Evolutionary conservation across 441 rosid species (phyloP), one percentile per base, ranked within the genome.

Genomic region (Populus tomentosa): DNA sequence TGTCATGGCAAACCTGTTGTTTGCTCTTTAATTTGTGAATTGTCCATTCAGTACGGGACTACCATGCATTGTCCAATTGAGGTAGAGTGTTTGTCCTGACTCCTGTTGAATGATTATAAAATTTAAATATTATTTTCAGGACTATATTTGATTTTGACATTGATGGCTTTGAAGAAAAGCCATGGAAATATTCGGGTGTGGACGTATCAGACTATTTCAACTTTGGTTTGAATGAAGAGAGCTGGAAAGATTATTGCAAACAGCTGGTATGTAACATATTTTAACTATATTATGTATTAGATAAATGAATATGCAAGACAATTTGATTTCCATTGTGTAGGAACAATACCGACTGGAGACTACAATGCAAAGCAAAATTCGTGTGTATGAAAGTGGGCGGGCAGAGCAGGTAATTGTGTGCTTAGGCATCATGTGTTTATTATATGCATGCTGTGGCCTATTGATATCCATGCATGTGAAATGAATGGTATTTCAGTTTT

Each of bases 351-450:
- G 98, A 65, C 78, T 96, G 64, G 96, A 94, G 88, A 89, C 90
- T 62, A 91, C 99, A 69, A 92, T 94, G 97, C 99, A 94, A 88
- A 92, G 99, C 90, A 92, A 92, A 88, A 96, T 96, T 81, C 97
- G 92, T 78, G 99, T 96, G 81, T 94, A 94, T 85, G 99, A 96
- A 87, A 90, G 98, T 73, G 98, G 94, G 71, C 86, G 99, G 72
- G 82, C 93, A 62, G 97, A 92, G 84, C 97, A 94, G 94, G 99
- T 96, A 88, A 75, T 75, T 67, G 26, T 67, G 33, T 74, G 78
- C 74, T 81, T 62, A 63, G 76, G 75, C 42, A 67, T 85, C 59
- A 53, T 42, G 32, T 30, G 32, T 0, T 30, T 30, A 3, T 30
- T 30, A 30, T 30, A 30, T 30, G 74, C 24, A 38, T 21, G 46